Conservation (phyloP, 139 green algal genomes). For the Picocystis salinarum region DNA sequence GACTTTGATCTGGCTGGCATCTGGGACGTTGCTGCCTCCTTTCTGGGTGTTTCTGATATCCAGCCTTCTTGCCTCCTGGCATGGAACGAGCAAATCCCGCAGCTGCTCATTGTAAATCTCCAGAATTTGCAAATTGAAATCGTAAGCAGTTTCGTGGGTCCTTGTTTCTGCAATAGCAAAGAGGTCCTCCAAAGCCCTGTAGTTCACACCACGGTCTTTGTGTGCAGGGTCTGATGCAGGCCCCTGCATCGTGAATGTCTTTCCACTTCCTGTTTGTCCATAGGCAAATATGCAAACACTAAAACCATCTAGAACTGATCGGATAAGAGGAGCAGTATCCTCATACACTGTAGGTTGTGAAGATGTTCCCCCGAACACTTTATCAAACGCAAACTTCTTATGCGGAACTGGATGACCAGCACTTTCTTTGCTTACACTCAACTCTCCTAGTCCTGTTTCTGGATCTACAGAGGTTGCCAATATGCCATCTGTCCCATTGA, state of each 20-base stretch:
- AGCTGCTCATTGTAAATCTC: conserved; percentile 94
- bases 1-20: conserved; percentile 48
- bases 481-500: no score
- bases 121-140: conserved; percentile 66
- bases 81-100: conserved; percentile 38
- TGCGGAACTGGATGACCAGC: no score
- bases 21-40: conserved; percentile 57
- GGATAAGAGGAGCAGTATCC: conserved; percentile 19
- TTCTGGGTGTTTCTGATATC: conserved; percentile 32
- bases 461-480: no score
- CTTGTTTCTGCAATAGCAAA: conserved; percentile 45
- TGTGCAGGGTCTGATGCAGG: conserved; percentile 1
- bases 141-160: conserved; percentile 33
- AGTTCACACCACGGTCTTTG: conserved; percentile 54
- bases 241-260: conserved; percentile 67
- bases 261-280: conserved; percentile 82
- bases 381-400: conserved; percentile 14
- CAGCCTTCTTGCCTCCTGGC: neutral
- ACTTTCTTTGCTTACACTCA: no score
- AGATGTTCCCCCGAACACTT: conserved; percentile 15
- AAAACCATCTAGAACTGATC: conserved; percentile 41
- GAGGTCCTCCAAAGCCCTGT: conserved; percentile 51
- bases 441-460: no score
- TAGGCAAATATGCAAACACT: conserved; percentile 94
- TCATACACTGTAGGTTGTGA: conserved; percentile 6